Base-by-base conservation (phyloP, 805 yeast genomes). In the Tetrapisispora phaffii region DNA sequence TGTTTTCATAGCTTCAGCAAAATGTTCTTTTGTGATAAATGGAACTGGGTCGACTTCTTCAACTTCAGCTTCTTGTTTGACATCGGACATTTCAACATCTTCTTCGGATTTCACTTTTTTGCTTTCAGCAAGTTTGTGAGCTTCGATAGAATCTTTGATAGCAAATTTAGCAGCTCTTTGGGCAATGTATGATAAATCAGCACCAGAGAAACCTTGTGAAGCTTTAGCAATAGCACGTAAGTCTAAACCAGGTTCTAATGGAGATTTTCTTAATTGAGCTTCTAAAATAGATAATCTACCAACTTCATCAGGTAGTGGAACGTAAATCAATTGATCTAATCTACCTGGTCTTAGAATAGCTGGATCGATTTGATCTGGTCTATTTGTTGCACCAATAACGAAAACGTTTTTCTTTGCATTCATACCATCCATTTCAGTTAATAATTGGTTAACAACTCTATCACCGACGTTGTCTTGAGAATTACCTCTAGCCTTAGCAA, bases 371-470 rank as follows among this genome's bases (percentile, higher is more conserved):
- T 93, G 97, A 68, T 94, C 99, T 34, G 99, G 99, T 75, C 99
- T 82, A 72, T 93, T 93, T 46, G 99, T 93, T 35, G 99, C 99
- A 71, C 98, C 99, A 71, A 93, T 87, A 46, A 93, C 97, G 63
- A 93, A 93, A 32, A 93, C 98, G 63, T 93, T 93, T 81, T 93
- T 93, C 75, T 93, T 93, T 52, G 97, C 96, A 65, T 93, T 93
- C 98, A 93, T 93, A 79, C 99, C 99, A 70, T 93, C 99, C 98
- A 93, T 93, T 67, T 90, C 95, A 15, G 97, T 93, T 56, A 90
- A 76, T 57, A 90, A 79, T 73, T 93, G 98, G 71, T 90, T 90
- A 47, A 90, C 98, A 31, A 90, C 97, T 55, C 95, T 90, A 68
- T 90, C 98, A 51, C 98, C 98, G 40, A 96, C 97, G 62, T 90